phyloP scores from a whole-genome alignment of 2,329 filamentous ascomycete genomes.

The Apiospora saccharicola region DNA sequence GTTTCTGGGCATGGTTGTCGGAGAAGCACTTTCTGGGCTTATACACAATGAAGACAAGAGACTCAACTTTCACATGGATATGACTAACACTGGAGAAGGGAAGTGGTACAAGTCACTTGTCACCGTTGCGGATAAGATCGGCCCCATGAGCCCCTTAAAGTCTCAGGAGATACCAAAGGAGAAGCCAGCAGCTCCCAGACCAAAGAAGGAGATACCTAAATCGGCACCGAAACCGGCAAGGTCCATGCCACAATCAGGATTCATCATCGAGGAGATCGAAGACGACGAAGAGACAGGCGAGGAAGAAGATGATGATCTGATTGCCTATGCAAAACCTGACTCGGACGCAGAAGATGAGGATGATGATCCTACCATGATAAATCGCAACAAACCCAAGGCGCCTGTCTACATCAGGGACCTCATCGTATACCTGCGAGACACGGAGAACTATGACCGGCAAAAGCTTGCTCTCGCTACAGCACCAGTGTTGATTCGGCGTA shows the following conservation, averaged over 20 bases:
- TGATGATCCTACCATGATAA: constrained; percentile 87
- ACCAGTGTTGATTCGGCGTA: constrained; percentile 82
- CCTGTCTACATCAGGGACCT: constrained; percentile 93
- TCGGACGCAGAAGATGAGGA: constrained; percentile 92
- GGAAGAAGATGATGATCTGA: constrained; percentile 71
- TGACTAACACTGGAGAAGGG: constrained; percentile 76
- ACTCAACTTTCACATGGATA: constrained; percentile 86
- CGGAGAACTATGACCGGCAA: constrained; percentile 85
- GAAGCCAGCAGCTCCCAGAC: constrained; percentile 38
- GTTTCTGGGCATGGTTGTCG: constrained; percentile 88
- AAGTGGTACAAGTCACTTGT: constrained; percentile 76
- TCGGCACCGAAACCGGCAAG: constrained; percentile 35
- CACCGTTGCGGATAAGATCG: constrained; percentile 67
- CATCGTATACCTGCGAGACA: constrained; percentile 78
- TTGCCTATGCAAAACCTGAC: constrained; percentile 84
- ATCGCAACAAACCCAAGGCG: constrained; percentile 80
- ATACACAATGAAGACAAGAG: constrained; percentile 72
- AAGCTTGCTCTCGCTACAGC: constrained; percentile 80
- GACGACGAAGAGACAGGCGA: constrained; percentile 59
- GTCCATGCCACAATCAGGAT: constrained; percentile 45
- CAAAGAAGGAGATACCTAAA: constrained; percentile 31
- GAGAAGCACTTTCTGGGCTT: constrained; percentile 72
- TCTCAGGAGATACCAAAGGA: constrained; percentile 36
- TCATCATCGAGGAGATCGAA: constrained; percentile 72
- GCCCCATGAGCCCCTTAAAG: constrained; percentile 60